phyloP scores from a whole-genome alignment of 2,329 filamentous ascomycete species.

The Aspergillus pseudoglaucus region DNA sequence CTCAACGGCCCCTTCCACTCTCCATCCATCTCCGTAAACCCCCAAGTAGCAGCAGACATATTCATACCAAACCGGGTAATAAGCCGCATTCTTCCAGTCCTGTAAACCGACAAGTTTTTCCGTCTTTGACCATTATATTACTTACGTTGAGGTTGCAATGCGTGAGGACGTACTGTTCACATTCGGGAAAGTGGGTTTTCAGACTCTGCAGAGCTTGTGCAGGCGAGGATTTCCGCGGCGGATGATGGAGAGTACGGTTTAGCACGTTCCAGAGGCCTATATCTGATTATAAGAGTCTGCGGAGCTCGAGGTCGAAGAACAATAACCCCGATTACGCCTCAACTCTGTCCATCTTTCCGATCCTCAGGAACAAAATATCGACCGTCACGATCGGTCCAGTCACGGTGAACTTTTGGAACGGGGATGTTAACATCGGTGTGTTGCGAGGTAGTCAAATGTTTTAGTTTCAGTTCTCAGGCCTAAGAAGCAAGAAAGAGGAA shows the following conservation, averaged over 20 bases:
- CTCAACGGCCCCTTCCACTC: slow-evolving; percentile 17
- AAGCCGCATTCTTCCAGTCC: slow-evolving; percentile 27
- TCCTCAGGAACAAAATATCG: slow-evolving; percentile 11
- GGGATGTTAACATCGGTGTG: slow-evolving; percentile 7
- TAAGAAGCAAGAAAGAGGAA: too few relatives aligned
- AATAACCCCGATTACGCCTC: too few relatives aligned
- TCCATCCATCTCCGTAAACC: slow-evolving; percentile 13
- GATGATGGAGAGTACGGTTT: slow-evolving; percentile 3
- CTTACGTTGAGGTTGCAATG: slow-evolving; percentile 21
- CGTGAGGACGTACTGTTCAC: slow-evolving; percentile 16
- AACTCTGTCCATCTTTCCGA: too few relatives aligned
- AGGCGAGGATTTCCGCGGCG: slow-evolving; percentile 3
- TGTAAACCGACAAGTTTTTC: slow-evolving; percentile 20
- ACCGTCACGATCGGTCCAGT: slow-evolving; percentile 14
- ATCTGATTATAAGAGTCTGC: slow-evolving; percentile 13
- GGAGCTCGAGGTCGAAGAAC: too few relatives aligned
- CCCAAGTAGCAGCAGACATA: slow-evolving; percentile 27
- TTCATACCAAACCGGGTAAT: slow-evolving; percentile 23
- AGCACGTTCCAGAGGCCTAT: slow-evolving; percentile 12
- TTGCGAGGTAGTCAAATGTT: slow-evolving; percentile 4
- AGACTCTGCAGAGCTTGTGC: slow-evolving; percentile 11
- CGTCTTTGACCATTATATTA: slow-evolving; percentile 21
- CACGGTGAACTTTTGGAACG: slow-evolving; percentile 8
- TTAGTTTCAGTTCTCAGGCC: slow-evolving; percentile 8
- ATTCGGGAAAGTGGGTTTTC: slow-evolving; percentile 13